These are phyloP conservation scores for Leishmania tropica DNA, from an alignment of 208 protist species.

Conservation along the genomic window DNA sequence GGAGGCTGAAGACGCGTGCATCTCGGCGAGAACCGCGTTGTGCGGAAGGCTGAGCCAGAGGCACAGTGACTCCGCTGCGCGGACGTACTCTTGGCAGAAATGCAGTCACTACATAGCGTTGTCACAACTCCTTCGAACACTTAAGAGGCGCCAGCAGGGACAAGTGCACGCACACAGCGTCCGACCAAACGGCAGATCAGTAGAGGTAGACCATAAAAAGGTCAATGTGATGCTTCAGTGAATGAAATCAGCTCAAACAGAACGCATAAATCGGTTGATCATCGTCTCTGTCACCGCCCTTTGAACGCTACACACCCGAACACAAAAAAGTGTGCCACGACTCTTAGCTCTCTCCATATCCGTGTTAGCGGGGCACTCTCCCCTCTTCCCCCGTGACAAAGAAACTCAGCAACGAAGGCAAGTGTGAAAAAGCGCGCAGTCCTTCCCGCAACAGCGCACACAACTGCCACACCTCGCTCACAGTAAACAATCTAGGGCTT, in stretches of 20 bases:
- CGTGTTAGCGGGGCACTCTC: not conserved
- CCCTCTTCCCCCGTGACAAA: not conserved
- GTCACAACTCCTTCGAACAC: not conserved
- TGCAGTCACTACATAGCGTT: not conserved
- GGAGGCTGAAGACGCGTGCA: not conserved
- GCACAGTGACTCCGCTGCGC: not conserved
- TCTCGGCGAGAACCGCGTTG: not conserved
- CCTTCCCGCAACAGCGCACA: not conserved
- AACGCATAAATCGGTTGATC: constrained; percentile 23
- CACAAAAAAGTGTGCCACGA: not conserved
- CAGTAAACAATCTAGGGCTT: constrained; percentile 42
- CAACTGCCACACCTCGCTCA: not conserved
- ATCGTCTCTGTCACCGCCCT: not conserved
- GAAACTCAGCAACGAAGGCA: not conserved
- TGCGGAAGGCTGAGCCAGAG: not conserved
- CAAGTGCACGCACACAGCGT: not conserved
- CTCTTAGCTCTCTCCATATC: not conserved
- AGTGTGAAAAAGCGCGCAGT: not conserved
- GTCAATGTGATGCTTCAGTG: constrained; percentile 20
- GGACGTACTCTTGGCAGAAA: not conserved
- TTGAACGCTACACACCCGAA: not conserved
- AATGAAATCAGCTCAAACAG: constrained; percentile 34
- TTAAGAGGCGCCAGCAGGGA: not conserved
- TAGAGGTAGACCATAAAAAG: constrained; percentile 9
- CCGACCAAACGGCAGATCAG: constrained; percentile 1